Evolutionary conservation across 192 early-diverging fungal species (phyloP).

Genomic region (Podila verticillata): DNA sequence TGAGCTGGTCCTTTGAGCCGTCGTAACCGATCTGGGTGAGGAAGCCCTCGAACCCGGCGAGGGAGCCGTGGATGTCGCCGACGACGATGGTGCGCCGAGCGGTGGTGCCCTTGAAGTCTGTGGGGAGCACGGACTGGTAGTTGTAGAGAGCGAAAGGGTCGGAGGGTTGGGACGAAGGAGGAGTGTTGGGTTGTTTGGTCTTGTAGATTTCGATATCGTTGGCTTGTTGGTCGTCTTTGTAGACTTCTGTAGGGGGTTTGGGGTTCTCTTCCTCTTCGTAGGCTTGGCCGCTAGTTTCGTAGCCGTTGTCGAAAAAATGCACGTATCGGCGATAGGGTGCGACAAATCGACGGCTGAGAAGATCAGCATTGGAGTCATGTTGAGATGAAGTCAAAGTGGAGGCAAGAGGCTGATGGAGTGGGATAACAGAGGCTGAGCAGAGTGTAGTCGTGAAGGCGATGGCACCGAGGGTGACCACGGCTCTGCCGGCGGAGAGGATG

Average conservation of each 20-base stretch:
- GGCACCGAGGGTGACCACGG: not conserved
- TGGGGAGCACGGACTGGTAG: not conserved
- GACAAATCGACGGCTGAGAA: not conserved
- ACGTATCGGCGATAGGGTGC: not conserved
- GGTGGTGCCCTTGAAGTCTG: not conserved
- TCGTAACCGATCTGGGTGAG: slow-evolving; percentile 55
- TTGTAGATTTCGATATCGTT: slow-evolving; percentile 5
- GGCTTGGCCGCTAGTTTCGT: not conserved
- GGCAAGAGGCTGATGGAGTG: not conserved
- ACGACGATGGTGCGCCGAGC: slow-evolving; percentile 60
- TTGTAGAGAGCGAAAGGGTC: slow-evolving; percentile 29
- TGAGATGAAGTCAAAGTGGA: not conserved
- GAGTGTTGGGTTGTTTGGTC: slow-evolving; percentile 20
- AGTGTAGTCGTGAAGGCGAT: not conserved
- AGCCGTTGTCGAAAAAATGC: not conserved
- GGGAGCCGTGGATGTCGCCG: slow-evolving; percentile 76
- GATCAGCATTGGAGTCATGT: not conserved
- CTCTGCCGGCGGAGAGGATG: not conserved
- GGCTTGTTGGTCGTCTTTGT: not conserved
- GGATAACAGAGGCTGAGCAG: not conserved
- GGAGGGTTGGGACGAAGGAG: slow-evolving; percentile 17
- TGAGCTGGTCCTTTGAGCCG: slow-evolving; percentile 57
- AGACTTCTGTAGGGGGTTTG: not conserved
- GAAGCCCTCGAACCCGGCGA: slow-evolving; percentile 62
- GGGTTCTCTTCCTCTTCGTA: not conserved